phyloP scores from a whole-genome alignment of 2,329 filamentous ascomycete species.

The Hymenotorrendiella dingleyae region DNA sequence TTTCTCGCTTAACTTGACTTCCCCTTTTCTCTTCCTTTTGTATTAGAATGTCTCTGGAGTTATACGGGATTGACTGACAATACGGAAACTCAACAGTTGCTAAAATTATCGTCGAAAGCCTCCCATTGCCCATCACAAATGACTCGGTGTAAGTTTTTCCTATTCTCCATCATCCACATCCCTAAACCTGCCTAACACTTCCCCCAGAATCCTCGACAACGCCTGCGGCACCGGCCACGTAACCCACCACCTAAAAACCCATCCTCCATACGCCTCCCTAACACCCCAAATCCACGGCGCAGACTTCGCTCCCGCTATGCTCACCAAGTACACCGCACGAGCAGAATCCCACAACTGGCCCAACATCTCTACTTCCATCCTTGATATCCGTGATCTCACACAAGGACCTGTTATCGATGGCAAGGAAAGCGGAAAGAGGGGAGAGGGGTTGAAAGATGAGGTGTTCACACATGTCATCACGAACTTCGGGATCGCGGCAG shows the following conservation, averaged over 20 bases:
- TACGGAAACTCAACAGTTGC: neutral
- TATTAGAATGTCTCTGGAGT: too few relatives aligned
- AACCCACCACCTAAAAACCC: conserved; percentile 77
- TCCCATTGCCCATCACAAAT: neutral
- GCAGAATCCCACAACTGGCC: conserved; percentile 60
- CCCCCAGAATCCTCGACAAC: conserved; percentile 70
- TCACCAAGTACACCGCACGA: conserved; percentile 43
- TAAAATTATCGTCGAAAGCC: neutral
- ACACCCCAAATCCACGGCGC: conserved; percentile 77
- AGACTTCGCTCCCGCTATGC: conserved; percentile 91
- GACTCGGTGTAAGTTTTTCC: neutral
- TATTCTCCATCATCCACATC: neutral
- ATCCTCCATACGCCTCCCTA: conserved; percentile 68
- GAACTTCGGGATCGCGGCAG: conserved; percentile 56
- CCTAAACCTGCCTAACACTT: conserved; percentile 1
- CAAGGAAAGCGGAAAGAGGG: too few relatives aligned
- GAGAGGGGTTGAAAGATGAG: conserved; percentile 79
- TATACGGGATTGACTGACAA: too few relatives aligned
- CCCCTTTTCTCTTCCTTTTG: too few relatives aligned
- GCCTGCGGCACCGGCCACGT: conserved; percentile 95
- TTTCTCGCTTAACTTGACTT: too few relatives aligned
- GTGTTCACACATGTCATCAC: conserved; percentile 94
- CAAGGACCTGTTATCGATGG: too few relatives aligned
- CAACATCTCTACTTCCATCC: conserved; percentile 67
- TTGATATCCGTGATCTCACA: conserved; percentile 55